Evolutionary conservation across 176 grass and related monocot genomes (phyloP), one percentile per base, ranked within the genome.

Genomic region (Otatea glauca): DNA sequence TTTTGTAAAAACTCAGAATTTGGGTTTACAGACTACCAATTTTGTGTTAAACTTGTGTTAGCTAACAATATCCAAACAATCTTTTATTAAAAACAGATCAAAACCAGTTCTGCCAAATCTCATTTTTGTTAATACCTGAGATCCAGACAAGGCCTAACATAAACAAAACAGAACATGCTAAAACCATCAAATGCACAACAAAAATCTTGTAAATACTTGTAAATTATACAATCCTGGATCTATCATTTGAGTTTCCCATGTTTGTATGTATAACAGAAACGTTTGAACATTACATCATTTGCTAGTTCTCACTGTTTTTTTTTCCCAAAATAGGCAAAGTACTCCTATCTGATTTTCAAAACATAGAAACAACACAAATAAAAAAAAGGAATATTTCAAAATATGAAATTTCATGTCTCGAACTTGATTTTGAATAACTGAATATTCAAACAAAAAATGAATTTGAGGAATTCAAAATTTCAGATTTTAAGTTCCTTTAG

Each of bases 341-440:
- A 68, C 20, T 51, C 62, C 61, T 5, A 39, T 67, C 25, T 49
- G 9, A 66, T 66, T 66, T 3, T 39, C 43, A 72, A 72, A 72
- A 45, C 45, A 49, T 15, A 16, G 0, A 48, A 16, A 72, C 3
- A 2, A 8, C 24, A 17, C 7, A 20, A 25, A 58, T 71, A n/a
- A 63, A 63, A 49, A 20, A 6, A 18, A 37, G 9, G 29, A 65
- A 50, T 65, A 78, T 37, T 77, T 68, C n/a, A 47, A 37, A 37
- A 37, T 56, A 5, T 70, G 17, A 4, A 37, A 37, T 21, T 35
- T 59, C 24, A 60, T 70, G 18, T 48, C 24, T 17, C 37, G 18
- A 63, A 45, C 37, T 77, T 85, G 42, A 77, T 58, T 76, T 68
- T 77, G 62, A 58, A 56, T 56, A 7, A 3, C 23, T 76, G 23